phyloP scores from a whole-genome alignment of 495 filamentous ascomycete genomes.

The Daldinia vernicosa region DNA sequence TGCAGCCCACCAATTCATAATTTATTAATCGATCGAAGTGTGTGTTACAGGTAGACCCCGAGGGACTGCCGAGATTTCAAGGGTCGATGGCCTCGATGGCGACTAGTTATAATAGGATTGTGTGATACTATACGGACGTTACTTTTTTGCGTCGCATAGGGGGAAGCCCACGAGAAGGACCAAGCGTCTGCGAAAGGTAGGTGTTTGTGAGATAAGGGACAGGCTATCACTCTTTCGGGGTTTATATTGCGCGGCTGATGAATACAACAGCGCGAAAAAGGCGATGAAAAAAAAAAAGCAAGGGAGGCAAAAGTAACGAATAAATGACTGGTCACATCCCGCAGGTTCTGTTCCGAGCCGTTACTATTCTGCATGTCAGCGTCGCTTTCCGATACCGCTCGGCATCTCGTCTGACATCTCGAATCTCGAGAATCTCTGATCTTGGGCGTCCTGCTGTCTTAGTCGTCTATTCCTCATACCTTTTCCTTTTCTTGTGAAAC shows the following conservation, averaged over 20 bases:
- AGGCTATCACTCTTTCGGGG: neutral
- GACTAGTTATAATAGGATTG: neutral
- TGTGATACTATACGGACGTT: neutral
- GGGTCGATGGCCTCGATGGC: constrained; percentile 4
- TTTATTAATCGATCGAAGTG: constrained; percentile 3
- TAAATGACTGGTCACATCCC: constrained; percentile 27
- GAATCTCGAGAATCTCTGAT: constrained; percentile 17
- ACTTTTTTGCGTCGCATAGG: neutral
- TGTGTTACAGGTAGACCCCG: neutral
- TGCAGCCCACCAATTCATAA: constrained; percentile 12
- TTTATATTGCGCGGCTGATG: constrained; percentile 8
- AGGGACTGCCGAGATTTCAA: neutral
- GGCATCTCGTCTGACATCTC: constrained; percentile 25
- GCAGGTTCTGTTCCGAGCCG: constrained; percentile 5
- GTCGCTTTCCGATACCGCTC: constrained; percentile 40
- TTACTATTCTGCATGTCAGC: constrained; percentile 28
- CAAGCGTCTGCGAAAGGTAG: neutral
- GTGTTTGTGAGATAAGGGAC: constrained; percentile 18
- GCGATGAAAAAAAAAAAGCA: neutral
- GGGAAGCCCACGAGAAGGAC: neutral
- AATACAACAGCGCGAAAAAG: neutral
- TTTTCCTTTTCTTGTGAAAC: neutral
- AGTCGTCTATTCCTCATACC: neutral
- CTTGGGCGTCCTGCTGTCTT: neutral
- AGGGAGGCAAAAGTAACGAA: neutral